Evolutionary conservation across 1,284 basidiomycete genomes (phyloP).

Genomic region (Ganoderma boninense): DNA sequence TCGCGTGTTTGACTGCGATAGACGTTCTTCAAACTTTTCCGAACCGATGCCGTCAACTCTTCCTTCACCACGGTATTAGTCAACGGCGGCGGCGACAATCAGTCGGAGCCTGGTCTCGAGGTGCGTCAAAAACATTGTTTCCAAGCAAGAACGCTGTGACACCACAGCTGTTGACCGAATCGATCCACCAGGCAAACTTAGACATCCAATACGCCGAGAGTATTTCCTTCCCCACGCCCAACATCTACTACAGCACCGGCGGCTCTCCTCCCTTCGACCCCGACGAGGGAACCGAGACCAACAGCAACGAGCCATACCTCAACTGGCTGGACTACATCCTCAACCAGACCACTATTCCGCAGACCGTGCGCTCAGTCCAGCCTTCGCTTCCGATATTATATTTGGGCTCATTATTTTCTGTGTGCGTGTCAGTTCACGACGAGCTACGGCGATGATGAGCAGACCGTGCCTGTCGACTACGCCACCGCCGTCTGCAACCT

Average conservation of each 20-base stretch:
- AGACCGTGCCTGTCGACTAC: slow-evolving; percentile 41
- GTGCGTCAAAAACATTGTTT: slow-evolving; percentile 35
- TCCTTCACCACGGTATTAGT: slow-evolving; percentile 62
- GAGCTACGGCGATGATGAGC: slow-evolving; percentile 45
- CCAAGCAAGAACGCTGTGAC: background rate
- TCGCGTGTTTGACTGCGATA: slow-evolving; percentile 31
- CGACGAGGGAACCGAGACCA: slow-evolving; percentile 61
- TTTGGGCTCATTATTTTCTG: too few relatives aligned
- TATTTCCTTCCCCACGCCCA: slow-evolving; percentile 68
- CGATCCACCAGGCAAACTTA: slow-evolving; percentile 58
- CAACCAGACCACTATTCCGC: slow-evolving; percentile 55
- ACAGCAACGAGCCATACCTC: slow-evolving; percentile 67
- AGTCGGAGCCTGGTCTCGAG: slow-evolving; percentile 65
- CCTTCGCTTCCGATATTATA: background rate
- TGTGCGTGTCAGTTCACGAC: slow-evolving; percentile 59
- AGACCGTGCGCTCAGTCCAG: slow-evolving; percentile 52
- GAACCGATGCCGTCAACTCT: slow-evolving; percentile 59
- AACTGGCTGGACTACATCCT: slow-evolving; percentile 69
- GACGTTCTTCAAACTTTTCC: slow-evolving; percentile 63
- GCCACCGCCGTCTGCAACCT: slow-evolving; percentile 51
- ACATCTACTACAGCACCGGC: slow-evolving; percentile 65
- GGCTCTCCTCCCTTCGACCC: slow-evolving; percentile 71
- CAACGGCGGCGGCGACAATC: slow-evolving; percentile 65
- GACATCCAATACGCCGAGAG: slow-evolving; percentile 74
- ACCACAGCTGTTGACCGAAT: background rate